Evolutionary conservation across 1,284 basidiomycete species (phyloP), one percentile per base, ranked within the genome.

Genomic region (Ganoderma lucidum): DNA sequence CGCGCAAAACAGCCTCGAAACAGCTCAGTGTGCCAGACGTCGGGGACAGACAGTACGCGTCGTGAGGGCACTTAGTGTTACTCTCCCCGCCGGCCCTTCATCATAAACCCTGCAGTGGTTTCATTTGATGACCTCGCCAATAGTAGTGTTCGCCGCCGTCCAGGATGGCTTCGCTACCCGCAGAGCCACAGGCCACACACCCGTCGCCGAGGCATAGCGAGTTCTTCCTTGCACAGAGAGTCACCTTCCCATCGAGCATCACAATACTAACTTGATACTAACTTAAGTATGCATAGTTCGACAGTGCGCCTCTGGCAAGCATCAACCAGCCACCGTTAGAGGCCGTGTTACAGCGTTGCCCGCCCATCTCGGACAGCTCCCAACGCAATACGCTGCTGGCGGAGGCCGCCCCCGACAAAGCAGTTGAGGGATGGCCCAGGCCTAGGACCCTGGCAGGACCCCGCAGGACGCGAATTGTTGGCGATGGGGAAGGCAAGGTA

Each of bases 81-180:
- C 6, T 56, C 59, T 41, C 48, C 59, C 45, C n/a, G 48, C 53
- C 39, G 58, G 45, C 39, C 23, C 23, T 23, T 60, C 55, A 62
- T 45, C 48, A 14, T 51, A 48, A 48, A 45, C 17, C 19, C 17
- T 35, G 35, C 35, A 35, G 35, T 35, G 35, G 4, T 8, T 45
- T 19, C 45, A 41, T 41, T 41, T 14, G 35, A 5, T 8, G 35
- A 35, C 19, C 45, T 8, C 45, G 45, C 19, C 39, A 35, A 35
- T 35, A 35, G 37, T 9, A 37, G 12, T 12, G 39, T 45, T 45
- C 45, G 19, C 45, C n/a, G 45, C 23, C 23, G 45, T 28, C 10
- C 23, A n/a, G 0, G 39, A 41, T 6, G 17, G 17, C 17, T 44
- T 44, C 42, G 15, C 42, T 44, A 15, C 42, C 48, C 10, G 3